Base-by-base conservation (phyloP, 2,329 filamentous ascomycete genomes). In the Cordyceps tenuipes region DNA sequence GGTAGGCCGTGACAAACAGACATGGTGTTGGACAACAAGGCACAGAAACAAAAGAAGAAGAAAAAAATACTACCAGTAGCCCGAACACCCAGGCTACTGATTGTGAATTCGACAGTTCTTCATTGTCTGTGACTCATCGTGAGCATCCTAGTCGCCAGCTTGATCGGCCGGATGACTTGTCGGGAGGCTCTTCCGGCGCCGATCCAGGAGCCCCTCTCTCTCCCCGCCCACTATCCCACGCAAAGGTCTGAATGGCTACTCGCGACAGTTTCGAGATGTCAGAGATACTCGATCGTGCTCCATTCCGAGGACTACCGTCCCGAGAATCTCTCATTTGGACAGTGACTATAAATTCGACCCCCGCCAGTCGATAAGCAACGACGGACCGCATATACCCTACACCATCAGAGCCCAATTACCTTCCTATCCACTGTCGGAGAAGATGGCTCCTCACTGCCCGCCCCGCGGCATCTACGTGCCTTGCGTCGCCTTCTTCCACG, bases 381-480 rank as follows among this genome's bases (percentile, higher is more conserved):
- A 15, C 39, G 12, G 39, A 23, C 23, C 23, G 23, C 2, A n/a
- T n/a, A n/a, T n/a, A 43, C 15, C 4, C 36, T 12, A 21, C 1
- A n/a, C 26, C 43, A 39, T 3, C 21, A 29, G 29, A 29, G 29
- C 29, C 7, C 29, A 29, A 29, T 5, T 29, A 29, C 29, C 29
- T 6, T 23, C 23, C 23, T 6, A 29, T 29, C 29, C 29, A 17
- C 19, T 13, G 8, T 19, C 29, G 17, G 23, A 43, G 17, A 31
- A 43, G 3, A 61, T 61, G 60, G 34, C 49, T 10, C 53, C 54
- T 53, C 54, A 46, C 19, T 53, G 17, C 53, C 60, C 60, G 12
- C 62, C 63, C 26, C 64, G 64, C 46, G 73, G 73, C 52, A 70
- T 75, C 55, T 75, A 75, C 65, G 71, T 73, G 5, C 73, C 73